Conservation (phyloP, 1,284 basidiomycete genomes). For the Meira nashicola region DNA sequence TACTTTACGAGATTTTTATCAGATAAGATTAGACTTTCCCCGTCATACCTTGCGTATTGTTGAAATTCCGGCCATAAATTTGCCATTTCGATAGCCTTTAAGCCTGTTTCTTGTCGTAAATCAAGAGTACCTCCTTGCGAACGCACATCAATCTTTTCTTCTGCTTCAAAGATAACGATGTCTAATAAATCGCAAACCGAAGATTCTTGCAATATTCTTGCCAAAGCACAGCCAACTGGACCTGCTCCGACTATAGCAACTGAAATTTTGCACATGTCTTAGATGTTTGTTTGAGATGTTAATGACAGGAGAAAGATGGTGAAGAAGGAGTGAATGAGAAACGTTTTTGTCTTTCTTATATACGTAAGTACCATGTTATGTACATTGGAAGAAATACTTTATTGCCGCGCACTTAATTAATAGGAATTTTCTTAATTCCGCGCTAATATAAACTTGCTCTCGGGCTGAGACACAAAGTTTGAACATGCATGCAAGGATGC, state of each 20-base stretch:
- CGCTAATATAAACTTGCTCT: too few species aligned
- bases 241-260: slow-evolving; percentile 2
- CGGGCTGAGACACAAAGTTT: too few species aligned
- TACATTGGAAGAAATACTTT: too few species aligned
- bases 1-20: not conserved
- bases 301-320: too few species aligned
- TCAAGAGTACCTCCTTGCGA: slow-evolving; percentile 6
- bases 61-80: not conserved
- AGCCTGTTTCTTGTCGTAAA: not conserved
- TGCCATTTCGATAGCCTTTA: not conserved
- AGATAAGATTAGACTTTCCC: not conserved
- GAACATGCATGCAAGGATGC: too few species aligned
- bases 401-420: too few species aligned
- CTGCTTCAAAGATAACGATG: not conserved
- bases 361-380: too few species aligned
- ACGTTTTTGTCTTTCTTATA: too few species aligned
- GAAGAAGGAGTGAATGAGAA: too few species aligned
- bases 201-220: not conserved
- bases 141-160: not conserved
- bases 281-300: too few species aligned
- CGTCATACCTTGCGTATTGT: not conserved
- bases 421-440: too few species aligned
- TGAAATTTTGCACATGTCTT: too few species aligned
- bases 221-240: not conserved
- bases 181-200: not conserved